Base-by-base conservation (phyloP, 106 monocot species). In the Dendrobium officinale region DNA sequence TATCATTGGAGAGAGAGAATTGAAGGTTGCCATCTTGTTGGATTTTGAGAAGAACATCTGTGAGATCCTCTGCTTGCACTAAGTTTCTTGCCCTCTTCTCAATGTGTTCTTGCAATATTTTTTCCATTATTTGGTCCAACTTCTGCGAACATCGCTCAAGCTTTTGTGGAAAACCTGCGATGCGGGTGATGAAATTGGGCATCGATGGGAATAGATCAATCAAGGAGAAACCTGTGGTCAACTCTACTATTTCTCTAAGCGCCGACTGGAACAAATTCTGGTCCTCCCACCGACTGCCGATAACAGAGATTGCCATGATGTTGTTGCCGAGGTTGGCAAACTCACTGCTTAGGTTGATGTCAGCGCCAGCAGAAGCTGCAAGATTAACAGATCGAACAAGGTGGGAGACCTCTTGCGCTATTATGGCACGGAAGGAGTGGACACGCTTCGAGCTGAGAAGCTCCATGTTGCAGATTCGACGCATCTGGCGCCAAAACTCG, bases 121-220 rank as follows among this genome's bases (percentile, higher is more conserved):
- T 33, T 26, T 81, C 64, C 18, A 84, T 42, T 15, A 87, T 29
- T 11, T 64, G 47, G 9, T 87, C 84, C 43, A 61, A 16, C 59
- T 42, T 61, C 6, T 0, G n/a, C n/a, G 42, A 75, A 40, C 77
- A 41, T 4, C 41, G 19, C 17, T 59, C 18, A 2, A 59, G 8
- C 26, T 42, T 47, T 9, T 13, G 31, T 18, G 27, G 8, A 3
- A 19, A 45, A 24, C 42, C 47, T 3, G 56, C 67, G 47, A 87
- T 9, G 16, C 80, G 56, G 17, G 64, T 37, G 55, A 49, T 16
- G 22, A 87, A 43, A 29, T 19, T 19, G 0, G 67, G 33, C 4
- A 31, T 78, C 0, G 87, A 87, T 4, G 87, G 87, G 48, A 83
- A 87, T 16, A 84, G 56, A 61, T 87, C 84, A 17, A 40, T 41